A percentile compares a stretch with the other conserved stretches of the same genome.
Conservation (phyloP, 2,329 filamentous ascomycete genomes). For the Septoria linicola region DNA sequence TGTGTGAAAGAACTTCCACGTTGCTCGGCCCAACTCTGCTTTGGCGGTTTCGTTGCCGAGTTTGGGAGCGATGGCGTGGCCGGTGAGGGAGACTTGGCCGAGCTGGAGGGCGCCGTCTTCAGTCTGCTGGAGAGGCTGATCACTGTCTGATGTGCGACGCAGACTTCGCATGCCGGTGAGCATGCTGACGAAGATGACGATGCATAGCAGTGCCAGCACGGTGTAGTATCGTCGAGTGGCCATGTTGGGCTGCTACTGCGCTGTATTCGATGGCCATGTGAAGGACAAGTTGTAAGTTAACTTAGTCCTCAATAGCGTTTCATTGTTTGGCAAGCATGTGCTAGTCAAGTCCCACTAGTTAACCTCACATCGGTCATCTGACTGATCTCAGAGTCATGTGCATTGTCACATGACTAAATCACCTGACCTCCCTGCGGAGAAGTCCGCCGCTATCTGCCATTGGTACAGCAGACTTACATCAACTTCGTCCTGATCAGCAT, state of each 20-base stretch:
- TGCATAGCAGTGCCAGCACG: slow-evolving; percentile 14
- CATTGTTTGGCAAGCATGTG: no score
- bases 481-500: no score
- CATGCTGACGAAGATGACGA: slow-evolving; percentile 49
- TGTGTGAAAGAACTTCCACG: slow-evolving; percentile 67
- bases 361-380: no score
- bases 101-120: slow-evolving; percentile 8
- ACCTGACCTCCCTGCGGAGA: no score
- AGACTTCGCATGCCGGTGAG: slow-evolving; percentile 14
- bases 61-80: slow-evolving; percentile 72
- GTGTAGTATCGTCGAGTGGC: slow-evolving; percentile 13
- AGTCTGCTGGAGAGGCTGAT: not conserved
- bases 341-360: no score
- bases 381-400: no score
- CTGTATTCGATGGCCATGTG: no score
- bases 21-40: slow-evolving; percentile 63
- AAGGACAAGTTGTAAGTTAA: no score
- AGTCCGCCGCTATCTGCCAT: no score
- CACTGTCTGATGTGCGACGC: not conserved
- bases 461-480: no score
- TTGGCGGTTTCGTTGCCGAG: slow-evolving; percentile 80
- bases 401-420: no score
- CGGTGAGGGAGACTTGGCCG: slow-evolving; percentile 16
- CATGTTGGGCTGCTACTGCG: not conserved
- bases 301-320: no score